Conservation (phyloP, 257 asterid genomes). For the Nicotiana tomentosiformis region DNA sequence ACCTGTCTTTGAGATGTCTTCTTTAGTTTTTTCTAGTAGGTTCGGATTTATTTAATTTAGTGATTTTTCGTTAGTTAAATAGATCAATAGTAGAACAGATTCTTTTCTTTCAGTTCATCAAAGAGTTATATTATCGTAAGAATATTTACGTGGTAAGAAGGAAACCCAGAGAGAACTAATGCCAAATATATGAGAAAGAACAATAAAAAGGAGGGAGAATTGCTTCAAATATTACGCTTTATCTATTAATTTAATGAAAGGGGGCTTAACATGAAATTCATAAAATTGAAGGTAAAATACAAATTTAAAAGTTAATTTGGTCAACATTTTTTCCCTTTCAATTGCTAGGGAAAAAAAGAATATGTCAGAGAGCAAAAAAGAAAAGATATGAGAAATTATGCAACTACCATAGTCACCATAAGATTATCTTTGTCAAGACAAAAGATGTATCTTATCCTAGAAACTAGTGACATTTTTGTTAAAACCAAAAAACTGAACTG, state of each 20-base stretch:
- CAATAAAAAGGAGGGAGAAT: too few species aligned
- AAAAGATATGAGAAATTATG: neutral
- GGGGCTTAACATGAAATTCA: too few species aligned
- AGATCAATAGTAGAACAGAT: neutral
- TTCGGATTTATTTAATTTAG: too few species aligned
- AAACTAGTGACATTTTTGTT: too few species aligned
- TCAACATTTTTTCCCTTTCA: too few species aligned
- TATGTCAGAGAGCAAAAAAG: neutral
- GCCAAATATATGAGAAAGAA: neutral
- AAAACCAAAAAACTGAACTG: neutral
- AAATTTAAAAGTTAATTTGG: too few species aligned
- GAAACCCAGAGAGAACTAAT: neutral
- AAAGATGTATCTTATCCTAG: neutral
- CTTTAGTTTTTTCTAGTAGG: neutral
- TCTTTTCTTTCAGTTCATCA: neutral
- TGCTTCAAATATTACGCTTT: too few species aligned
- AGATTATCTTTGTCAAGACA: neutral
- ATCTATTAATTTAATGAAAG: too few species aligned
- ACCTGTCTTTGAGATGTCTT: neutral
- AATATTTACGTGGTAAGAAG: too few species aligned
- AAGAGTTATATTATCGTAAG: neutral
- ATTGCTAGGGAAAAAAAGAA: neutral
- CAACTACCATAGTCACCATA: neutral
- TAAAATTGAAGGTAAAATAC: too few species aligned
- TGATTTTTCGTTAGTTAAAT: neutral